Evolutionary conservation across 371 early-diverging fungal species (phyloP).

Genomic region (Cokeromyces recurvatus): DNA sequence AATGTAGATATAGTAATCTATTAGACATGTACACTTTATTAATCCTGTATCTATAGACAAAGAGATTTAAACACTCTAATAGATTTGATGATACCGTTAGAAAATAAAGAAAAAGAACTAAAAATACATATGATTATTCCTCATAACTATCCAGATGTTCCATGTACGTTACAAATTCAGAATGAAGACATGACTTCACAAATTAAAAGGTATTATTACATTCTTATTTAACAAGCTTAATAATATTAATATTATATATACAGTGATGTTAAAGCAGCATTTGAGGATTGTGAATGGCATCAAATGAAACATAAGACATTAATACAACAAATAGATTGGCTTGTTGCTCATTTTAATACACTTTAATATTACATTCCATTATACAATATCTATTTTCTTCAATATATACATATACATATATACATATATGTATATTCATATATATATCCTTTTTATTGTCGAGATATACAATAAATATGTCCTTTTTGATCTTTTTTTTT

Average conservation of each 20-base stretch:
- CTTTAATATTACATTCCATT: conserved; percentile 5
- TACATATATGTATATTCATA: not conserved
- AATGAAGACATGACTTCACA: conserved; percentile 18
- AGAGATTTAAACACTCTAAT: conserved; percentile 14
- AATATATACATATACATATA: not conserved
- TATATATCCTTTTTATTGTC: no score
- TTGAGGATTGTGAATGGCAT: conserved; percentile 36
- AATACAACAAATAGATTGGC: conserved; percentile 45
- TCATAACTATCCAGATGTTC: conserved; percentile 31
- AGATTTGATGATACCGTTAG: conserved; percentile 21
- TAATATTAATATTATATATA: no score
- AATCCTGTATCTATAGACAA: not conserved
- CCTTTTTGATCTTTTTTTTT: no score
- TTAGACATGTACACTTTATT: no score
- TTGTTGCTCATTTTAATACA: conserved; percentile 22
- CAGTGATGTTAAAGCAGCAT: conserved; percentile 31
- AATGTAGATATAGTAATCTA: no score
- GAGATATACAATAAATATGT: no score
- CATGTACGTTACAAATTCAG: conserved; percentile 31
- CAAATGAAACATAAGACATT: conserved; percentile 33
- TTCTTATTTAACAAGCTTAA: no score
- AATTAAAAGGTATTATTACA: conserved; percentile 17
- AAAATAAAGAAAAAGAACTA: conserved; percentile 15
- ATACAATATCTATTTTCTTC: not conserved
- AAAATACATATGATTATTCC: conserved; percentile 31